Evolutionary conservation across 2,329 filamentous ascomycete species (phyloP).

Genomic region (Botrytis fabae): DNA sequence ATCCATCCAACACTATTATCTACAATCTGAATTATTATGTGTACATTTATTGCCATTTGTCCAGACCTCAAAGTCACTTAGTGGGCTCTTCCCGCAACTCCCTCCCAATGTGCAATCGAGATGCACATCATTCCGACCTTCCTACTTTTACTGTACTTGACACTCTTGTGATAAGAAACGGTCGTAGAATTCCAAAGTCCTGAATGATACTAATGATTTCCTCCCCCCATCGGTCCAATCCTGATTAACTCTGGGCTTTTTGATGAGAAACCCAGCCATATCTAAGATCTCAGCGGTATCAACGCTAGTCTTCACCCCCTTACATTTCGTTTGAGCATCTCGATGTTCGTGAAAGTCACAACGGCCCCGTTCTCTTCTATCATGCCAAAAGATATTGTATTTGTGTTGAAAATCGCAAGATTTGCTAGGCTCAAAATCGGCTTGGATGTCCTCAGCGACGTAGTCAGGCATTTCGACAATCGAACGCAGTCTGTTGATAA

Average conservation of each 20-base stretch:
- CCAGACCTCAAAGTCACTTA: too few relatives aligned
- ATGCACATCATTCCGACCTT: background rate
- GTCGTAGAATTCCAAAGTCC: background rate
- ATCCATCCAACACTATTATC: background rate
- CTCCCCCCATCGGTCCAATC: background rate
- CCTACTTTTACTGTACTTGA: background rate
- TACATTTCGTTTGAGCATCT: background rate
- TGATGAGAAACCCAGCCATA: background rate
- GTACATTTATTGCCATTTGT: background rate
- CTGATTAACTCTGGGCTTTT: background rate
- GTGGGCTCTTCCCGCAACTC: background rate
- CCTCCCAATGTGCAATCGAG: background rate
- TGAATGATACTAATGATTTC: background rate
- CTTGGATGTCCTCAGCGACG: background rate
- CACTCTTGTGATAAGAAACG: background rate
- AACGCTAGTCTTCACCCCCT: background rate
- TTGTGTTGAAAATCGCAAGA: background rate
- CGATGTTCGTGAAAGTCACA: background rate
- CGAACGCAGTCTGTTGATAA: background rate
- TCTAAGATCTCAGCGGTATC: background rate
- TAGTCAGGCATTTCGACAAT: background rate
- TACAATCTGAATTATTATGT: background rate
- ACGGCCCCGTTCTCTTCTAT: background rate
- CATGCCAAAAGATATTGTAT: background rate
- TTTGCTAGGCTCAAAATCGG: background rate